Base-by-base conservation (phyloP, 2,329 filamentous ascomycete species). In the Fusarium compactum region DNA sequence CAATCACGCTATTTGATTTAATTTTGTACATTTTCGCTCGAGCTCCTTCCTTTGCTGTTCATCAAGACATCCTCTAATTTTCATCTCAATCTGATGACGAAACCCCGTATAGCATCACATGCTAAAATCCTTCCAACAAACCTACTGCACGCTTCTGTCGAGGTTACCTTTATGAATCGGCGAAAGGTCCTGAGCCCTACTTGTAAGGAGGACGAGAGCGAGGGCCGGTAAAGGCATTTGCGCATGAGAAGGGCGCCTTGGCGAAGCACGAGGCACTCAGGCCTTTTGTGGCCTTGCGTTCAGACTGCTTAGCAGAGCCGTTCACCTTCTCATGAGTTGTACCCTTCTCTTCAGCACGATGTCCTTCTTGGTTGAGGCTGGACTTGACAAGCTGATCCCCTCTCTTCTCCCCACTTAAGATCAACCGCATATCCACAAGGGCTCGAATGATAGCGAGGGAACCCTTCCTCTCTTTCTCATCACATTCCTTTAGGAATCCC, bases 401-500 rank as follows among this genome's bases (percentile, higher is more conserved):
- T 38, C 34, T 38, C 8, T 47, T 30, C 16, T 25, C 27, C 14
- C 56, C 47, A n/a, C 48, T 29, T 9, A 38, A 22, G n/a, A 29
- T 48, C n/a, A 59, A 24, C 2, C 32, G 50, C 3, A 65, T 10
- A 3, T 47, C 24, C 5, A 34, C 44, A 25, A 78, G 62, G 12
- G 70, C 48, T 8, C 72, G 70, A 6, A 80, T 58, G 2, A 77
- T 43, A 0, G 67, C 29, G 4, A 76, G 27, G 1, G 77, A 50
- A 5, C 70, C 67, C 1, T 71, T 52, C 25, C 71, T 76, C 25
- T 78, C 60, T 8, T 72, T 66, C 14, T 76, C 71, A 9, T 76
- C 61, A 11, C 55, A 67, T 7, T 67, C 60, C 24, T 41, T 46
- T n/a, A 79, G 64, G 18, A 73, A 73, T 0, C 76, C 76, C 15